Evolutionary conservation across 148 eudicot genomes (phyloP).

Genomic region (Salicornia ramosissima): DNA sequence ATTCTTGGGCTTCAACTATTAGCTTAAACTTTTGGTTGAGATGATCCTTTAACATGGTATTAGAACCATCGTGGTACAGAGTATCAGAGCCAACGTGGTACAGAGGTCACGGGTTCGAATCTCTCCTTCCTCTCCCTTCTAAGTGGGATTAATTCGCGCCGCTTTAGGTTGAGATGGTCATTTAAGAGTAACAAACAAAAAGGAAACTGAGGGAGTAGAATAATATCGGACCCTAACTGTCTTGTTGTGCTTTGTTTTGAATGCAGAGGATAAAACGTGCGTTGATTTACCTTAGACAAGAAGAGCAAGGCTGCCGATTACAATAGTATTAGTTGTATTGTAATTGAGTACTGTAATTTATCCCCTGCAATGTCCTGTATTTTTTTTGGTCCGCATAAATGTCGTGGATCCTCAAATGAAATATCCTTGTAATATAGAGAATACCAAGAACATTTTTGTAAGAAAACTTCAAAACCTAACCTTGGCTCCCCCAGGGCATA

Average conservation of each 20-base stretch:
- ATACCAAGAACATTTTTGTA: background rate
- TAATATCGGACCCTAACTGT: background rate
- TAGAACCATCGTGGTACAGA: too few species aligned
- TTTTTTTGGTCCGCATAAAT: slow-evolving; percentile 34
- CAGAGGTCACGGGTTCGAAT: too few species aligned
- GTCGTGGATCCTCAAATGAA: slow-evolving; percentile 12
- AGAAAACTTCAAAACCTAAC: too few species aligned
- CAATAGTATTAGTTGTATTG: slow-evolving; percentile 30
- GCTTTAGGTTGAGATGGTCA: too few species aligned
- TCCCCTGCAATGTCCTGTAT: slow-evolving; percentile 18
- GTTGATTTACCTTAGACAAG: slow-evolving; percentile 47
- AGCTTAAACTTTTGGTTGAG: too few species aligned
- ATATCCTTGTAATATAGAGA: slow-evolving; percentile 19
- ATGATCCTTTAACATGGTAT: too few species aligned
- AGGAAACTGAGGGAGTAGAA: background rate
- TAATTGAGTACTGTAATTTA: slow-evolving; percentile 16
- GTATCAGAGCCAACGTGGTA: too few species aligned
- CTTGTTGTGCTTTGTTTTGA: background rate
- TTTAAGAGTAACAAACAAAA: too few species aligned
- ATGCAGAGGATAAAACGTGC: slow-evolving; percentile 58
- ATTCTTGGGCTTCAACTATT: too few species aligned
- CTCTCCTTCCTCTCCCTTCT: too few species aligned
- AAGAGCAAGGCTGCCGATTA: slow-evolving; percentile 55
- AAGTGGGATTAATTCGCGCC: too few species aligned
- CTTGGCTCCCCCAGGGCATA: too few species aligned